These are phyloP conservation scores for Phaeosphaeria sp. DNA, from an alignment of 2,329 filamentous ascomycete species.

Conservation along the genomic window DNA sequence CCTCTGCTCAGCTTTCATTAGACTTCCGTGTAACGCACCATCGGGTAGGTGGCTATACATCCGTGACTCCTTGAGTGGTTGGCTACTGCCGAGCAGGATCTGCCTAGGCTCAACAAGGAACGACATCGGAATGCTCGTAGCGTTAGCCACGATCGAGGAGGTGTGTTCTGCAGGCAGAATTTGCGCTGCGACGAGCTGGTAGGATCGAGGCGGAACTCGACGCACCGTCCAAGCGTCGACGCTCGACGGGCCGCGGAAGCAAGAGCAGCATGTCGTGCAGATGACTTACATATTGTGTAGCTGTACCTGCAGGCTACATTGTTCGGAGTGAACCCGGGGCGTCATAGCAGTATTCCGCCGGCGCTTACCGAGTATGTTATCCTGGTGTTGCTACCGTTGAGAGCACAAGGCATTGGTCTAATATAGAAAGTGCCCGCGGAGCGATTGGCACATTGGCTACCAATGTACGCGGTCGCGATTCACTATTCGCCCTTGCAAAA, in stretches of 20 bases:
- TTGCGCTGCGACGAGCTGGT: neutral
- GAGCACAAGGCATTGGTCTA: constrained; percentile 1
- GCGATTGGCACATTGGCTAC: constrained; percentile 3
- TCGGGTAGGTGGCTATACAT: constrained; percentile 2
- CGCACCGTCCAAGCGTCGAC: constrained; percentile 8
- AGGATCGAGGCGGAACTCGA: constrained; percentile 3
- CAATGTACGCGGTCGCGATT: constrained; percentile 1
- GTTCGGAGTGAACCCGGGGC: neutral
- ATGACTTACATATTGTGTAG: constrained; percentile 6
- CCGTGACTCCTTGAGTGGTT: neutral
- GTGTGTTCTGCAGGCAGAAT: neutral
- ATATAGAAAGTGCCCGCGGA: neutral
- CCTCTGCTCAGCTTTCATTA: constrained; percentile 1
- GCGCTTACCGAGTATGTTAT: neutral
- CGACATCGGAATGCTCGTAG: constrained; percentile 7
- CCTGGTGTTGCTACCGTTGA: neutral
- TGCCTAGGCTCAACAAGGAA: neutral
- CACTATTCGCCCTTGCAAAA: constrained; percentile 7
- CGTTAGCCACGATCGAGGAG: constrained; percentile 4
- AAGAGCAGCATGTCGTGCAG: constrained; percentile 5
- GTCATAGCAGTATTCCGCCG: neutral
- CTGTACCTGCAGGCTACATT: constrained; percentile 13
- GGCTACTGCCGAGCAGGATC: neutral
- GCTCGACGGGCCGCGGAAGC: constrained; percentile 11
- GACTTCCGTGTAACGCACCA: constrained; percentile 6